Evolutionary conservation across 345 rosid species (phyloP), one percentile per base, ranked within the genome.

Genomic region (Gossypium arboreum): DNA sequence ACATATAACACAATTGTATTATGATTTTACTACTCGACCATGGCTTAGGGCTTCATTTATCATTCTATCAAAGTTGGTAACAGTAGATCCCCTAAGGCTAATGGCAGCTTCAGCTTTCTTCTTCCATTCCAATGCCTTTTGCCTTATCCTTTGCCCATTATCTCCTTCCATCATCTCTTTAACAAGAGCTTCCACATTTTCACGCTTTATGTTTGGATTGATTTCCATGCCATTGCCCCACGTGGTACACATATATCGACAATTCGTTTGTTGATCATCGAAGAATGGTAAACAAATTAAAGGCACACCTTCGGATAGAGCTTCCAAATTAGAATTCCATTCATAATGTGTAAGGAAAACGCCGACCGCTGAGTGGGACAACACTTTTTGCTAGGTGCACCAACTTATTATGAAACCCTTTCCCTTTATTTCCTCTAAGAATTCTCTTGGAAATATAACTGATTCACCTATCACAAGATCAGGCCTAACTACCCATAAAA

Each of bases 311-410:
- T n/a, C 11, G 58, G 3, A 7, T 0, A 54, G 3, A 6, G 24
- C 58, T 70, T 82, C 85, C 60, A 76, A 7, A 0, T 18, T 20
- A 5, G 85, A 84, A 68, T 84, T 84, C 83, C 85, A 84, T 4
- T 83, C 87, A 0, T 84, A 80, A 6, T 84, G 83, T 8, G 77
- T 80, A 4, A 84, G 27, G 65, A 85, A 82, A 69, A 68, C 81
- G 0, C 81, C 81, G 3, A 82, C 60, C 0, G 85, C 50, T 15
- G 58, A 74, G 24, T 78, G 84, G 8, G 45, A 61, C 10, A 85
- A 80, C 27, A 82, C 82, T 4, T 16, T 29, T 1, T 74, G 73
- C 72, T 80, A 84, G 0, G 76, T 55, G 16, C 85, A 82, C 85
- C 87, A 82, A 11, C 74, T 74, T 2, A 74, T 52, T 15, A 50